Base-by-base conservation (phyloP, 176 grass and related monocot species). In the Coix lacrymajobi region DNA sequence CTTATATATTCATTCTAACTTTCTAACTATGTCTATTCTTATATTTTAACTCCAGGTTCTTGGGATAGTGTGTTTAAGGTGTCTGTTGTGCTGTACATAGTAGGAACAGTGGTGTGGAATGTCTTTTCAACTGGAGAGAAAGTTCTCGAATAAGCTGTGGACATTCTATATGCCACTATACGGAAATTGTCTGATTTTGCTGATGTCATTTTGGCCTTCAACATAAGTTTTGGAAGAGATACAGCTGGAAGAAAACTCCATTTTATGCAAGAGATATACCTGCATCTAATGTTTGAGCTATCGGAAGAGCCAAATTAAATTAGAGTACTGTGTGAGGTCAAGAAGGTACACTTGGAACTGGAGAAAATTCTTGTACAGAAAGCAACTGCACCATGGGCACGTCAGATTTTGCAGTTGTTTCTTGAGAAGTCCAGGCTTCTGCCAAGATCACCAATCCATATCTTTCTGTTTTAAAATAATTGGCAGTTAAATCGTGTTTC, bases 51-150 rank as follows among this genome's bases (percentile, higher is more conserved):
- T 52, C n/a, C 86, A 98, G 96, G 96, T 67, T 98, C 96, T 52
- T 98, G 96, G 96, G 96, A 98, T 79, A 77, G 85, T 71, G 96
- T 98, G 51, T 98, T 98, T 69, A 91, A 98, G 84, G 90, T 95
- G 69, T 62, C 96, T 60, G 92, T 98, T 26, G 79, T 38, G 62
- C 61, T 98, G 28, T 98, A 98, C 79, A 79, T 98, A 71, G 56
- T 95, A 77, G 96, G 95, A 57, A 91, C 96, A 38, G 75, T 95
- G 75, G 92, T 98, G 58, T 98, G 96, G 96, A 95, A 98, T 79
- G 75, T 93, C 66, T 98, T 98, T 71, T 84, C 96, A 26, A 95
- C 92, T 39, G 96, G 96, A 25, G 92, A 98, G 82, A 95, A 79
- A 87, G 34, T 95, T 88, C 62, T 98, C 20, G 96, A 98, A 84